These are phyloP conservation scores for Deinandra increscens DNA, from an alignment of 129 eudicot genomes.

Conservation along the genomic window DNA sequence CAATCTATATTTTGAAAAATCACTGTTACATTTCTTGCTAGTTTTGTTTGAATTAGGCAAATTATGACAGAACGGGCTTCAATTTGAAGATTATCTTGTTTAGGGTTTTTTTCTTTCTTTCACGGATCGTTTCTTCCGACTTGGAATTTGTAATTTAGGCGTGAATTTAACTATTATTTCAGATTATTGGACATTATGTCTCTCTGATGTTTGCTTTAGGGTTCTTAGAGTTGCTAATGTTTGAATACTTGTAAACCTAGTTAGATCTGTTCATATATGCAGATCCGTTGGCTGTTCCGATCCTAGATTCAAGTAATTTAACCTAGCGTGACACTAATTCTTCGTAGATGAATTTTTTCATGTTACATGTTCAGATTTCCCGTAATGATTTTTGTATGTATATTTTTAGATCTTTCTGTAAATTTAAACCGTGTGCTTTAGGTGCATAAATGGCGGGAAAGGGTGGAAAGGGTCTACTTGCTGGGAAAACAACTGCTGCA, in stretches of 20 bases:
- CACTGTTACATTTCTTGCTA: not conserved
- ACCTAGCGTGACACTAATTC: not conserved
- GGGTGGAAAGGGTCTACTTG: conserved; percentile 74
- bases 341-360: not conserved
- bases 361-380: not conserved
- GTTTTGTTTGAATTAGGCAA: not conserved
- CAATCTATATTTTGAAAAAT: not conserved
- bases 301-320: not conserved
- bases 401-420: not conserved
- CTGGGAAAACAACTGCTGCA: conserved; percentile 64
- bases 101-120: conserved; percentile 2
- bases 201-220: conserved; percentile 17
- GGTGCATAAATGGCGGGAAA: conserved; percentile 66
- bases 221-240: conserved; percentile 1
- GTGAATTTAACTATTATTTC: not conserved
- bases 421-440: conserved; percentile 12
- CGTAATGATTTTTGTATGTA: not conserved
- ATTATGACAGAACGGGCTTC: not conserved
- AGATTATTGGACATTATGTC: not conserved
- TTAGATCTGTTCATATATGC: conserved; percentile 27
- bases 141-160: not conserved
- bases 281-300: conserved; percentile 13
- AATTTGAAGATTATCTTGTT: not conserved
- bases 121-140: not conserved
- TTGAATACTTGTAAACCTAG: not conserved